Conservation (phyloP, 75 land plant genomes). For the Pinus taeda region DNA sequence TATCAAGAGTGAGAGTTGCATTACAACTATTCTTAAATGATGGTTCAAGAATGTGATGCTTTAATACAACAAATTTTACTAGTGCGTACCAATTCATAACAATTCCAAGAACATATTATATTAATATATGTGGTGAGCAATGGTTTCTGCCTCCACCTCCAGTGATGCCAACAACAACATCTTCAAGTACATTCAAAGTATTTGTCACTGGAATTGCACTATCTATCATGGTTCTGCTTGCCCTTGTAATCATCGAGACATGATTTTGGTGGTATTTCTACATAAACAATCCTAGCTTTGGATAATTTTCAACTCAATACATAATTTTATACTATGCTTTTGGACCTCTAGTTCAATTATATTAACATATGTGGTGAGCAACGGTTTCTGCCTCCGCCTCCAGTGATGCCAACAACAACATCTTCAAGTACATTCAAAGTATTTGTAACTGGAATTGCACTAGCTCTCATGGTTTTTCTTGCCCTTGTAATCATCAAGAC, state of each 20-base stretch:
- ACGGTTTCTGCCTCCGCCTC: no score
- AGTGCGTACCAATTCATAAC: constrained; percentile 51
- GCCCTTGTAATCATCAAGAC: no score
- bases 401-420: no score
- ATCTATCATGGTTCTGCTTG: constrained; percentile 27
- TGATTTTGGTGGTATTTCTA: constrained; percentile 54
- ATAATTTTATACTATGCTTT: constrained; percentile 69
- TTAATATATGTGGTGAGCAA: constrained; percentile 43
- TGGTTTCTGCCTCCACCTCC: constrained; percentile 15
- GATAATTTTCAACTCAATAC: constrained; percentile 39
- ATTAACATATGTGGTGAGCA: constrained; percentile 12
- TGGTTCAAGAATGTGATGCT: constrained; percentile 58
- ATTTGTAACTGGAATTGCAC: no score
- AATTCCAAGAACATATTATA: constrained; percentile 50
- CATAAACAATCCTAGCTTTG: constrained; percentile 36
- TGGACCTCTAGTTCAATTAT: constrained; percentile 71
- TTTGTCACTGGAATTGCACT: constrained; percentile 20
- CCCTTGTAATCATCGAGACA: constrained; percentile 23
- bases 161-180: neutral
- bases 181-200: constrained; percentile 3
- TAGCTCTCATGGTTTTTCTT: no score
- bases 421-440: no score
- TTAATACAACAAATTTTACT: constrained; percentile 28
- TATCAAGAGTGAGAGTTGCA: constrained; percentile 27
- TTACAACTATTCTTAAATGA: constrained; percentile 51